These are phyloP conservation scores for Xylariaceae sp. DNA, from an alignment of 2,329 filamentous ascomycete genomes.

Conservation along the genomic window DNA sequence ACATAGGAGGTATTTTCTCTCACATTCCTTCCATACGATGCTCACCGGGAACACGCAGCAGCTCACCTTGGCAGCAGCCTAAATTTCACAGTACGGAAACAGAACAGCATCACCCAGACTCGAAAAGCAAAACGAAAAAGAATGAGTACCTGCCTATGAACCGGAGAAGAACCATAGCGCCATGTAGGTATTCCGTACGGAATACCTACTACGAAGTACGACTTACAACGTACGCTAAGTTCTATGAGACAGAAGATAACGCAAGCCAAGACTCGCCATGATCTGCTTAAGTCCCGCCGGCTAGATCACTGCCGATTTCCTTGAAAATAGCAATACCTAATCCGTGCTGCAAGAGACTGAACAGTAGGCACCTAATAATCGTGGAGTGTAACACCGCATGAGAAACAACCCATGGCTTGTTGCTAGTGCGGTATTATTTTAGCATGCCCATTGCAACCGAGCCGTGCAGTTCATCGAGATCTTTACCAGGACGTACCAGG, in stretches of 20 bases:
- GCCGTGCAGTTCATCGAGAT: constrained; percentile 12
- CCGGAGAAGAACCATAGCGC: background rate
- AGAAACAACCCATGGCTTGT: background rate
- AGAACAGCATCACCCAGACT: constrained; percentile 3
- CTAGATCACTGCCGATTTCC: constrained; percentile 14
- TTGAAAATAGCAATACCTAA: constrained; percentile 12
- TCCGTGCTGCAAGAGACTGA: constrained; percentile 10
- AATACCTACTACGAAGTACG: no score
- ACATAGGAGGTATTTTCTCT: background rate
- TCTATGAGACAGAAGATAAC: constrained; percentile 8
- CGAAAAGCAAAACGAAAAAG: constrained; percentile 14
- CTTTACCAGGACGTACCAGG: constrained; percentile 4
- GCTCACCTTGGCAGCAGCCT: background rate
- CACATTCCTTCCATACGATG: background rate
- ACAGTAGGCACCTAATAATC: background rate
- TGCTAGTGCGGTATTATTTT: constrained; percentile 1
- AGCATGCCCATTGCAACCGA: constrained; percentile 7
- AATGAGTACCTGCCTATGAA: background rate
- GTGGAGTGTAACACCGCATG: constrained; percentile 15
- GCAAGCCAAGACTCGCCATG: constrained; percentile 14
- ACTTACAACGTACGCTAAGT: background rate
- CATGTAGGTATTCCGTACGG: background rate
- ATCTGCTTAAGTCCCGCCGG: background rate
- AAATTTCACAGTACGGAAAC: constrained; percentile 10
- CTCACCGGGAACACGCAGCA: background rate